These are phyloP conservation scores for Dianthus caryophyllus DNA, from an alignment of 148 eudicot genomes.

Conservation along the genomic window DNA sequence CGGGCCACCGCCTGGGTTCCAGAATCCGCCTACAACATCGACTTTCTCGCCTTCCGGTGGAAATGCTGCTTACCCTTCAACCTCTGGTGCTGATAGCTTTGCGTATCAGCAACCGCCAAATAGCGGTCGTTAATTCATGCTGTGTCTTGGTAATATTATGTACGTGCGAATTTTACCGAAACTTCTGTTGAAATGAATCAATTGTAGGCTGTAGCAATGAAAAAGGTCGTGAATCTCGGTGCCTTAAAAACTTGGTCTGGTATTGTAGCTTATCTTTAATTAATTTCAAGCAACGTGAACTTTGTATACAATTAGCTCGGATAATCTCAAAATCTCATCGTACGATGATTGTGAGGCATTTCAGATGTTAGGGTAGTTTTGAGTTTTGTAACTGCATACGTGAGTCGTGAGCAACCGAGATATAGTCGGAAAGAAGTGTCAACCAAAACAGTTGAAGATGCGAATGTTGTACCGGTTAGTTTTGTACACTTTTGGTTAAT, in stretches of 20 bases:
- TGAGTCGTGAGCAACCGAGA: too few relatives aligned
- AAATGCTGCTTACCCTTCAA: conserved; percentile 24
- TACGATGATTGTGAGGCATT: too few relatives aligned
- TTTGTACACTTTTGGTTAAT: too few relatives aligned
- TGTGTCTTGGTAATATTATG: conserved; percentile 2
- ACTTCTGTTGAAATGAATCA: not conserved
- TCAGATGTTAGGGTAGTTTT: too few relatives aligned
- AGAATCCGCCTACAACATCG: conserved; percentile 28
- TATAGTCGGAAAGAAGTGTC: too few relatives aligned
- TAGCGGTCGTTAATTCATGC: conserved; percentile 9
- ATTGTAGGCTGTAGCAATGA: not conserved
- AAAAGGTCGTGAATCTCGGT: not conserved
- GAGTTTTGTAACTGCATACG: too few relatives aligned
- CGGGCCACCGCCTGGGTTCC: conserved; percentile 31
- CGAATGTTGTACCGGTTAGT: too few relatives aligned
- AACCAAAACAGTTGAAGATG: too few relatives aligned
- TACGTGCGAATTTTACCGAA: not conserved
- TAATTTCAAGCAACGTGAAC: not conserved
- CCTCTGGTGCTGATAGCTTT: conserved; percentile 27
- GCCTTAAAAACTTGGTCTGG: too few relatives aligned
- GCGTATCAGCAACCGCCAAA: conserved; percentile 27
- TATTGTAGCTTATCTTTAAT: too few relatives aligned
- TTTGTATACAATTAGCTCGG: too few relatives aligned
- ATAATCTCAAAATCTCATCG: too few relatives aligned
- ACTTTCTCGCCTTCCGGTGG: conserved; percentile 30